Percentiles rank a stretch among this genome's conserved stretches.
These are phyloP conservation scores for Yarrowia yakushimensis DNA, from an alignment of 805 yeast genomes.

Conservation along the genomic window DNA sequence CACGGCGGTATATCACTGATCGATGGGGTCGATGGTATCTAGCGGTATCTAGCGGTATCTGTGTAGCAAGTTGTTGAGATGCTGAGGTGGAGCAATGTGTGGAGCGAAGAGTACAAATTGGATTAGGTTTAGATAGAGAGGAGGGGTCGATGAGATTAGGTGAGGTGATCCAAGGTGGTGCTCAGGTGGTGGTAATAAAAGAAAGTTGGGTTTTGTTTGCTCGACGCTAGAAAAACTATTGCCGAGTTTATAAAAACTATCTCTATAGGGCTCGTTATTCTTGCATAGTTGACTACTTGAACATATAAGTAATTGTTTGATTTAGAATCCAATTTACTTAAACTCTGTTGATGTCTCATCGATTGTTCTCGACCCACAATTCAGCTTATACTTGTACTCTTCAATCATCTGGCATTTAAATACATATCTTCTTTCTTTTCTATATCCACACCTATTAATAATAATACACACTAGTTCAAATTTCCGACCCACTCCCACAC, in stretches of 20 bases:
- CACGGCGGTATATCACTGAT: background rate
- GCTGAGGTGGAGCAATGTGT: background rate
- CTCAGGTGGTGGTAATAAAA: no score
- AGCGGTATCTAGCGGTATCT: background rate
- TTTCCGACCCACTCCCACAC: slow-evolving; percentile 81
- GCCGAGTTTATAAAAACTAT: no score
- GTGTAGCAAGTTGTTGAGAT: background rate
- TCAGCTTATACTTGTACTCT: no score
- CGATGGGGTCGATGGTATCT: background rate
- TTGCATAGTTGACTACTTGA: no score
- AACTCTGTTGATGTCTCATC: no score
- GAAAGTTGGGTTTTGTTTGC: no score
- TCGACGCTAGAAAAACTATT: no score
- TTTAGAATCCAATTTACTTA: no score
- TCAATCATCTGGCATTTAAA: background rate
- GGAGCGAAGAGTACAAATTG: background rate
- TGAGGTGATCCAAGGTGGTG: no score
- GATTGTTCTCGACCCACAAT: no score
- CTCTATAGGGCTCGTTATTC: no score
- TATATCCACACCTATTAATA: slow-evolving; percentile 1
- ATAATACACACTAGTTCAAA: slow-evolving; percentile 26
- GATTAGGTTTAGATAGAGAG: background rate
- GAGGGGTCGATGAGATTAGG: background rate
- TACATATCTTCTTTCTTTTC: background rate
- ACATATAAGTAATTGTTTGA: no score